Conservation (phyloP, 140 eudicot genomes). For the Bidens hawaiensis region DNA sequence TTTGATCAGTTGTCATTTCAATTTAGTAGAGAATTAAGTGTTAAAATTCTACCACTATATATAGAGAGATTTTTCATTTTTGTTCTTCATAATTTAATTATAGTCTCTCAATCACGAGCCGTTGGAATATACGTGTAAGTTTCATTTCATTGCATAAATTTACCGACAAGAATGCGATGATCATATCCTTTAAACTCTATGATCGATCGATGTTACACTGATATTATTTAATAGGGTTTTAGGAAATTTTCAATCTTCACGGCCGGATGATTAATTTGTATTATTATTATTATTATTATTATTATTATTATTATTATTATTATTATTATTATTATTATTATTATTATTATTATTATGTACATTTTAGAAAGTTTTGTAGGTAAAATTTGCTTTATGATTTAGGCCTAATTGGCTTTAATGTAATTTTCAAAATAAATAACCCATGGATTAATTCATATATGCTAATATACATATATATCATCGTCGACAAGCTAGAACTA, state of each 20-base stretch:
- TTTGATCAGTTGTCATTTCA: background rate
- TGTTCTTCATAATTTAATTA: background rate
- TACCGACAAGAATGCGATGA: background rate
- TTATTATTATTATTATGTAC: too few species aligned
- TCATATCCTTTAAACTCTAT: background rate
- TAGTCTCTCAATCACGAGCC: background rate
- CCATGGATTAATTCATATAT: background rate
- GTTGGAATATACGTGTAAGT: background rate
- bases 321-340: too few species aligned
- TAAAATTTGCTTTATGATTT: too few species aligned
- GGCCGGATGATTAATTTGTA: too few species aligned
- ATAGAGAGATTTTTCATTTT: background rate
- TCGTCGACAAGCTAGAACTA: background rate
- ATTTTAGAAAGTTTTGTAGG: too few species aligned
- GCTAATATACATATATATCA: background rate
- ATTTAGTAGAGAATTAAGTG: background rate
- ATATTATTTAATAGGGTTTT: too few species aligned
- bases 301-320: too few species aligned
- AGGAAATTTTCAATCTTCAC: too few species aligned
- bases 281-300: too few species aligned
- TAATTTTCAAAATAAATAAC: too few species aligned
- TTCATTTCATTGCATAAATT: background rate
- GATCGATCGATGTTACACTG: too few species aligned
- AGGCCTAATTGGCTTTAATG: background rate
- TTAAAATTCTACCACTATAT: background rate